These are phyloP conservation scores for Pyrenopolyporus hunteri DNA, from an alignment of 495 filamentous ascomycete species.

Conservation along the genomic window DNA sequence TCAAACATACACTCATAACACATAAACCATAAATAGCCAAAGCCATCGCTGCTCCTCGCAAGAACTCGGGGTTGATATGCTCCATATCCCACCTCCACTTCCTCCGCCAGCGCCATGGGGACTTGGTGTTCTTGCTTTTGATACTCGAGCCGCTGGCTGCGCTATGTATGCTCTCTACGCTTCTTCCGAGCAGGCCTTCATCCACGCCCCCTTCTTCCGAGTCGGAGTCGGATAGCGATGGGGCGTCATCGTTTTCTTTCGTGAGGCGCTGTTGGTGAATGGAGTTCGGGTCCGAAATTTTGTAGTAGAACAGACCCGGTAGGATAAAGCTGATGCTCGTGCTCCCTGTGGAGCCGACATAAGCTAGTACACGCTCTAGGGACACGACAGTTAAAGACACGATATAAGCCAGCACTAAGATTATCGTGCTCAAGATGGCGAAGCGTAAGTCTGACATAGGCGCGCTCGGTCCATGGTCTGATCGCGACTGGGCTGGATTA, in stretches of 20 bases:
- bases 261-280: conserved; percentile 80
- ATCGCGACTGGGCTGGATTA: conserved; percentile 42
- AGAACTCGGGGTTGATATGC: conserved; percentile 57
- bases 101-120: conserved; percentile 46
- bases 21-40: conserved; percentile 81
- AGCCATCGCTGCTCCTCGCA: conserved; percentile 74
- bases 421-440: conserved; percentile 82
- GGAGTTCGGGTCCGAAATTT: conserved; percentile 87
- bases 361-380: conserved; percentile 88
- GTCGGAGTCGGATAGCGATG: conserved; percentile 52
- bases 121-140: conserved; percentile 30
- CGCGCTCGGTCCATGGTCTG: conserved; percentile 46
- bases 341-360: conserved; percentile 92
- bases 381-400: conserved; percentile 90
- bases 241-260: conserved; percentile 84
- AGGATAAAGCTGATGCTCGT: conserved; percentile 97
- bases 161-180: conserved; percentile 53
- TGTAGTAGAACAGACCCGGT: conserved; percentile 96
- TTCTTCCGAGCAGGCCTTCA: conserved; percentile 55
- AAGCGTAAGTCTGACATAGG: conserved; percentile 87
- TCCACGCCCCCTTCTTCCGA: conserved; percentile 53
- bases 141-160: conserved; percentile 41
- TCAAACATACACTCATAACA: conserved; percentile 89
- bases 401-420: conserved; percentile 82
- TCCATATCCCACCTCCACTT: conserved; percentile 57